These are phyloP conservation scores for Balansia obtecta DNA, from an alignment of 2,329 filamentous ascomycete genomes.

Conservation along the genomic window DNA sequence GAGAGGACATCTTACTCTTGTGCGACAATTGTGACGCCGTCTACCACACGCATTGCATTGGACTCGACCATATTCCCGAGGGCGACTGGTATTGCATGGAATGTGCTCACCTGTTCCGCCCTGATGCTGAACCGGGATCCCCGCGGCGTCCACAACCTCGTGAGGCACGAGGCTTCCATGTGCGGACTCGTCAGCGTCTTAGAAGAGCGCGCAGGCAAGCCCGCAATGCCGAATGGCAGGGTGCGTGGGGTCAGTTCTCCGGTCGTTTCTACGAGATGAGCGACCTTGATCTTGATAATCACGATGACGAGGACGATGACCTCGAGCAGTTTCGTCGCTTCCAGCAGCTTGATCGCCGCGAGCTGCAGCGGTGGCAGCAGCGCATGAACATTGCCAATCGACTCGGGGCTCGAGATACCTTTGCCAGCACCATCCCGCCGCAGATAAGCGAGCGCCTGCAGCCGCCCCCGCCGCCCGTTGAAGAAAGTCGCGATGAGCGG, in stretches of 20 bases:
- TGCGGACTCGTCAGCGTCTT: conserved; percentile 45
- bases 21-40: conserved; percentile 85
- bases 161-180: conserved; percentile 22
- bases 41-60: conserved; percentile 87
- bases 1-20: conserved; percentile 74
- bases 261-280: conserved; percentile 48
- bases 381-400: conserved; percentile 71
- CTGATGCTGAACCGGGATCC: conserved; percentile 22
- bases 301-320: conserved; percentile 58
- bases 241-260: conserved; percentile 61
- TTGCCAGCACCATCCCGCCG: conserved; percentile 47
- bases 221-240: conserved; percentile 79
- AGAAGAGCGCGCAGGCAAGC: conserved; percentile 43
- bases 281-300: conserved; percentile 28
- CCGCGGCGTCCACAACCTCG: conserved; percentile 21
- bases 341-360: conserved; percentile 43
- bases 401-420: conserved; percentile 62
- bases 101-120: conserved; percentile 45
- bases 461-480: conserved; percentile 38
- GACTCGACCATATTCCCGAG: conserved; percentile 61
- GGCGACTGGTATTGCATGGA: conserved; percentile 87
- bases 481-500: conserved; percentile 68
- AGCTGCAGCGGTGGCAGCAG: conserved; percentile 66
- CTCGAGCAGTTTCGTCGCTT: conserved; percentile 41
- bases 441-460: conserved; percentile 51